Evolutionary conservation across 2,329 filamentous ascomycete genomes (phyloP), one percentile per base, ranked within the genome.

Genomic region (Cercospora sesami): DNA sequence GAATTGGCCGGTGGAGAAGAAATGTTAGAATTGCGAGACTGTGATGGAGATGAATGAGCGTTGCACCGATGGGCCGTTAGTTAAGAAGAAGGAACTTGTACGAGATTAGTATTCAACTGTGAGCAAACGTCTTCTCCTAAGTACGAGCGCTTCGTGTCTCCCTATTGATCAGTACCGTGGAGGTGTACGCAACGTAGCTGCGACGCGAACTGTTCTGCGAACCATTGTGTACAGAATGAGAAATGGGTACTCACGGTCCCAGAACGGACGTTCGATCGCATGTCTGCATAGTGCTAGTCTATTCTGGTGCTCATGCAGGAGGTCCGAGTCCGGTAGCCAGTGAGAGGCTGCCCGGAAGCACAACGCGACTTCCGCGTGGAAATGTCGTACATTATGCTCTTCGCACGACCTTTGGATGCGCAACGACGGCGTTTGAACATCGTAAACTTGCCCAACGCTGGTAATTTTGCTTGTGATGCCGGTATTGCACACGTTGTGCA

Each of bases 111-210:
- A 26, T 48, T 28, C 53, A 64, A 64, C 62, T 26, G 62, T 59
- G 62, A 45, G 53, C 51, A 58, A 64, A 58, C 62, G 62, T 59
- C 51, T 57, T 57, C 31, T 53, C 62, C 53, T 64, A 64, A 64
- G 51, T 64, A 64, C 31, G 36, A 42, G 62, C 62, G 9, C 51
- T 18, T 18, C 53, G 51, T 42, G 21, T 58, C 51, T 64, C 62
- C 62, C 33, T 58, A 64, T 45, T 36, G 21, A 28, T 58, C 48
- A 64, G 62, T 64, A 64, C 62, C 62, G 57, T 42, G 62, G 62
- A 64, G 48, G 12, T 28, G 48, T 31, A 42, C 39, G 26, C 33
- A 33, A 39, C 30, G 61, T 51, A 21, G 45, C 28, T 63, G 42
- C 62, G 23, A 64, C 31, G 39, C 51, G 36, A 45, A 42, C 51